Percentiles rank a stretch among this genome's conserved stretches.
phyloP scores from a whole-genome alignment of 2,329 filamentous ascomycete species.

The Fusarium tjaetaba region DNA sequence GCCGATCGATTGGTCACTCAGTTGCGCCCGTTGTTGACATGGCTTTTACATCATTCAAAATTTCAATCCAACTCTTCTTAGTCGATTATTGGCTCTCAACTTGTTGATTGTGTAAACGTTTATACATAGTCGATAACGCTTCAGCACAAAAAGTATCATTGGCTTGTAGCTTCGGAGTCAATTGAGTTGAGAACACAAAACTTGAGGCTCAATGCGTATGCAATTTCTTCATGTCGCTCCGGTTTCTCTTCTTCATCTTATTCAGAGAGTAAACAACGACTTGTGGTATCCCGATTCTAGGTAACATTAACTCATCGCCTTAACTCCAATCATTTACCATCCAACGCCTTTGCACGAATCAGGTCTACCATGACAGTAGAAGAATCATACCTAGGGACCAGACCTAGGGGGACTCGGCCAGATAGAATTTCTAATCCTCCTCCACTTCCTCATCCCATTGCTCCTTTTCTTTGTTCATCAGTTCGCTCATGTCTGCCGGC shows the following conservation, averaged over 20 bases:
- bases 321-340: constrained; percentile 17
- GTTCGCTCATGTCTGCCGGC: constrained; percentile 74
- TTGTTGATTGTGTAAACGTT: constrained; percentile 2
- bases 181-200: not conserved
- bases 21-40: constrained; percentile 9
- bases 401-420: constrained; percentile 5
- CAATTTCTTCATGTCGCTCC: not conserved
- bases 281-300: constrained; percentile 22
- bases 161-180: not conserved
- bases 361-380: not conserved
- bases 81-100: constrained; percentile 10
- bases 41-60: constrained; percentile 20
- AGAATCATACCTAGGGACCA: not conserved
- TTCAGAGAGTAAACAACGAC: not conserved
- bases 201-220: not conserved
- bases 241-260: not conserved
- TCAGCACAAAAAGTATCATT: not conserved
- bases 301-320: not conserved
- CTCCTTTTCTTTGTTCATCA: constrained; percentile 80
- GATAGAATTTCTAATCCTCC: constrained; percentile 58
- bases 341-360: constrained; percentile 29
- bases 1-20: constrained; percentile 18
- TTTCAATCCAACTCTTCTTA: not conserved
- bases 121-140: constrained; percentile 23
- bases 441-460: constrained; percentile 84